phyloP scores from a whole-genome alignment of 176 grass and related monocot species.

The Bothriochloa decipiens region DNA sequence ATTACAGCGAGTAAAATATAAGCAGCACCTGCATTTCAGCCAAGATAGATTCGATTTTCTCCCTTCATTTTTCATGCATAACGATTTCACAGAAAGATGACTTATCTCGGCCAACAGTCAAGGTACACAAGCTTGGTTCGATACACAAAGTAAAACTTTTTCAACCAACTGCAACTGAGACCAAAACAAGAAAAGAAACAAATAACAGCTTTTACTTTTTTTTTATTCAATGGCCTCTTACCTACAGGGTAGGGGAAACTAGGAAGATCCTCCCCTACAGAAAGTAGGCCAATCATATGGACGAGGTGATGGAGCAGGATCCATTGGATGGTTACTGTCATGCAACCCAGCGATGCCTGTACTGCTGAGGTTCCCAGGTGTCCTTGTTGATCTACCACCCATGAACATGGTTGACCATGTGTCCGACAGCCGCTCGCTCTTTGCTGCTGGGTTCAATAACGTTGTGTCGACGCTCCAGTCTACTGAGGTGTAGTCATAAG shows the following conservation, averaged over 20 bases:
- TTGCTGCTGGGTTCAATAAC: slow-evolving; percentile 64
- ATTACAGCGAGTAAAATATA: not conserved
- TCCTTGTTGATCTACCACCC: slow-evolving; percentile 64
- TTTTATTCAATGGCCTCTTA: slow-evolving; percentile 56
- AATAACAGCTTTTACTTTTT: slow-evolving; percentile 53
- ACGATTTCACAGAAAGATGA: slow-evolving; percentile 41
- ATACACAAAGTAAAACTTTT: slow-evolving; percentile 65
- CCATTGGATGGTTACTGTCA: slow-evolving; percentile 56
- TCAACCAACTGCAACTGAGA: slow-evolving; percentile 66
- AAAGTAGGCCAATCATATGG: slow-evolving; percentile 73
- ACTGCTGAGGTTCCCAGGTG: slow-evolving; percentile 41
- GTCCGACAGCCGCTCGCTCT: slow-evolving; percentile 63
- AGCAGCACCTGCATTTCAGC: slow-evolving; percentile 23
- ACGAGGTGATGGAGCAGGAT: slow-evolving; percentile 48
- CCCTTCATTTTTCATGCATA: slow-evolving; percentile 58
- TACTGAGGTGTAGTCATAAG: slow-evolving; percentile 85
- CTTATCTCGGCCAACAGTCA: slow-evolving; percentile 63
- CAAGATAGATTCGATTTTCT: slow-evolving; percentile 37
- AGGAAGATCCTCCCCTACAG: slow-evolving; percentile 70
- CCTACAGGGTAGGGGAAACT: slow-evolving; percentile 56
- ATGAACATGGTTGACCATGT: slow-evolving; percentile 99
- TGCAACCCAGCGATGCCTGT: slow-evolving; percentile 52
- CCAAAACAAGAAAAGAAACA: slow-evolving; percentile 54
- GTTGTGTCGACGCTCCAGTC: slow-evolving; percentile 89
- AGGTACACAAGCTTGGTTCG: slow-evolving; percentile 59